phyloP scores from a whole-genome alignment of 78 protist species.

The Creolimax fragrantissima region DNA sequence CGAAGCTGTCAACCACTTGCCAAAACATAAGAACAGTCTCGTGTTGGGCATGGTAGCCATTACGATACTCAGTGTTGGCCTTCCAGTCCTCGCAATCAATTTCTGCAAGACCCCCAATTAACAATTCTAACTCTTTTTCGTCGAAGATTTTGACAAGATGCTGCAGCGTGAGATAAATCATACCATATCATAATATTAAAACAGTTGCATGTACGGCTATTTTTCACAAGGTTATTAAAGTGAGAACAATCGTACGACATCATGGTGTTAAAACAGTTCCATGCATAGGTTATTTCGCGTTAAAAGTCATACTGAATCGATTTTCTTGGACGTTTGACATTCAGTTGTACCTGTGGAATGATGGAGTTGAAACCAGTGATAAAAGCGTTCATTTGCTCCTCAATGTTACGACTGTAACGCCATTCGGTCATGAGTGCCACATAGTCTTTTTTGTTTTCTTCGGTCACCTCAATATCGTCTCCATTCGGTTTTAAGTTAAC shows the following conservation, averaged over 20 bases:
- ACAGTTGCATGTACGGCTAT: too few species aligned
- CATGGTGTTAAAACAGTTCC: too few species aligned
- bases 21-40: constrained; percentile 53
- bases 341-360: constrained; percentile 38
- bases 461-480: constrained; percentile 42
- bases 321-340: too few species aligned
- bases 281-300: too few species aligned
- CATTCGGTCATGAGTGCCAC: not conserved
- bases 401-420: constrained; percentile 5
- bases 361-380: constrained; percentile 46
- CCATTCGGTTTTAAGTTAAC: constrained; percentile 42
- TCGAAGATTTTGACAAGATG: not conserved
- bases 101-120: constrained; percentile 73
- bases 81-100: constrained; percentile 75
- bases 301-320: too few species aligned
- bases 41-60: constrained; percentile 6
- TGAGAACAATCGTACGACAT: too few species aligned
- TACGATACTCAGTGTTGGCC: constrained; percentile 57
- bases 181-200: too few species aligned
- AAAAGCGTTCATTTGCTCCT: constrained; percentile 24
- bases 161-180: not conserved
- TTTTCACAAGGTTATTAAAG: too few species aligned
- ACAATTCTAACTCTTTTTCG: constrained; percentile 36
- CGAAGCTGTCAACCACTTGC: constrained; percentile 45
- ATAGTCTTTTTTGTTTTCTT: constrained; percentile 42